These are phyloP conservation scores for Ceriops decandra DNA, from an alignment of 345 rosid species.

Conservation along the genomic window DNA sequence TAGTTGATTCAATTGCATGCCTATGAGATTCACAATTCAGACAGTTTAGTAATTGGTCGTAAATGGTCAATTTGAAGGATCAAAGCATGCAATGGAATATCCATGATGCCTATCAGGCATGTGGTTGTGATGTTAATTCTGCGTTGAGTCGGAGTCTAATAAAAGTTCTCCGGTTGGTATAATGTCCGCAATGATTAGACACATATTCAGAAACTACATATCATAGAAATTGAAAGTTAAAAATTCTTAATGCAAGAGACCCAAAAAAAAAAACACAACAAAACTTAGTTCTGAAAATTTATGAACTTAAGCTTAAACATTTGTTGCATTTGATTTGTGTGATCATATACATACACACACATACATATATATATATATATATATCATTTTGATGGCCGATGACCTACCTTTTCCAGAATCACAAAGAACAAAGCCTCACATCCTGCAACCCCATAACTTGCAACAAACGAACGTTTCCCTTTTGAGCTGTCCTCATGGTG, in stretches of 20 bases:
- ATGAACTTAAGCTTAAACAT: background rate
- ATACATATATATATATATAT: background rate
- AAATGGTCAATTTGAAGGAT: too few relatives aligned
- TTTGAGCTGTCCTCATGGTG: background rate
- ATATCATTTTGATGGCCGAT: background rate
- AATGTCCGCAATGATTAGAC: background rate
- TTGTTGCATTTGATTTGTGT: slow-evolving; percentile 11
- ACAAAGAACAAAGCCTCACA: slow-evolving; percentile 4
- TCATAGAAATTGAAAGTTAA: background rate
- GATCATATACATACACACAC: background rate
- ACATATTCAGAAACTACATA: background rate
- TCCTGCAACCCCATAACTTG: slow-evolving; percentile 16
- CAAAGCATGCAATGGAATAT: too few relatives aligned
- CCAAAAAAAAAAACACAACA: background rate
- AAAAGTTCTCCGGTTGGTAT: background rate
- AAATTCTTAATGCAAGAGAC: background rate
- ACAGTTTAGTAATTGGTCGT: too few relatives aligned
- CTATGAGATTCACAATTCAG: too few relatives aligned
- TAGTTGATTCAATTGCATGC: too few relatives aligned
- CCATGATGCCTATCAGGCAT: too few relatives aligned
- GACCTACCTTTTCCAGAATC: background rate
- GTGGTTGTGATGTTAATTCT: too few relatives aligned
- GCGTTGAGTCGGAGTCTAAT: too few relatives aligned
- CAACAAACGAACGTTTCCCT: slow-evolving; percentile 1
- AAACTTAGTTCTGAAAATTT: background rate